phyloP scores from a whole-genome alignment of 352 stramenopile genomes.

The Globisporangium viniferum region DNA sequence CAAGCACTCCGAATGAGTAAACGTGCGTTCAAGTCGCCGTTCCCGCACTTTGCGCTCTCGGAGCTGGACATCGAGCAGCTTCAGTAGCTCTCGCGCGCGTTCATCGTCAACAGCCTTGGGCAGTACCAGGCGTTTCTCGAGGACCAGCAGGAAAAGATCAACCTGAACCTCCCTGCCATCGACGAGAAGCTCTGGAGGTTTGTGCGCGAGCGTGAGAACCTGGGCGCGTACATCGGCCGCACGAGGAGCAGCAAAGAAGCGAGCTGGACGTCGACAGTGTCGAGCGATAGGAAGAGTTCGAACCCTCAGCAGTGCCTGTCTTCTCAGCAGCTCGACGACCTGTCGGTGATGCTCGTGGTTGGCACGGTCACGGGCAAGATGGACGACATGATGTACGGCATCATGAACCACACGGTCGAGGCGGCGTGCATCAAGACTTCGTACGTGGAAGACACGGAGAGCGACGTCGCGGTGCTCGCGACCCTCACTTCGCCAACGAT shows the following conservation, averaged over 20 bases:
- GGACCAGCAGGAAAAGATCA: neutral
- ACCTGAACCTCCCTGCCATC: neutral
- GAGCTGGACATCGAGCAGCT: constrained; percentile 1
- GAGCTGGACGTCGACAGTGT: neutral
- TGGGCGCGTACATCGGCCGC: constrained; percentile 6
- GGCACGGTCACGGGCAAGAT: constrained; percentile 29
- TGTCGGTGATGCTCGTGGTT: constrained; percentile 27
- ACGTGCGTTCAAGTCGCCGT: constrained; percentile 1
- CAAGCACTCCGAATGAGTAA: neutral
- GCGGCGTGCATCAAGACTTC: constrained; percentile 34
- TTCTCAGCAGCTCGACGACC: neutral
- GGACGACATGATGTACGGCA: constrained; percentile 44
- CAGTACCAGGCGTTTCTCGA: constrained; percentile 10
- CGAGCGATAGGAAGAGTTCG: neutral
- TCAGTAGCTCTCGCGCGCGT: neutral
- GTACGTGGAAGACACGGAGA: constrained; percentile 42
- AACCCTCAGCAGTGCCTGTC: no score
- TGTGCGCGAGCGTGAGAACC: constrained; percentile 1
- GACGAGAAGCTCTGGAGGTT: constrained; percentile 5
- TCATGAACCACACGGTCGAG: constrained; percentile 28
- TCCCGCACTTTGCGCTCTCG: constrained; percentile 9
- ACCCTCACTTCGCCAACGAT: constrained; percentile 39
- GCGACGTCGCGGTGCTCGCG: constrained; percentile 41
- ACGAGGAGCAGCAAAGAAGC: neutral
- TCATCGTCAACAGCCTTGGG: neutral